Conservation (phyloP, 2,329 filamentous ascomycete genomes). For the Thelonectria discophora region DNA sequence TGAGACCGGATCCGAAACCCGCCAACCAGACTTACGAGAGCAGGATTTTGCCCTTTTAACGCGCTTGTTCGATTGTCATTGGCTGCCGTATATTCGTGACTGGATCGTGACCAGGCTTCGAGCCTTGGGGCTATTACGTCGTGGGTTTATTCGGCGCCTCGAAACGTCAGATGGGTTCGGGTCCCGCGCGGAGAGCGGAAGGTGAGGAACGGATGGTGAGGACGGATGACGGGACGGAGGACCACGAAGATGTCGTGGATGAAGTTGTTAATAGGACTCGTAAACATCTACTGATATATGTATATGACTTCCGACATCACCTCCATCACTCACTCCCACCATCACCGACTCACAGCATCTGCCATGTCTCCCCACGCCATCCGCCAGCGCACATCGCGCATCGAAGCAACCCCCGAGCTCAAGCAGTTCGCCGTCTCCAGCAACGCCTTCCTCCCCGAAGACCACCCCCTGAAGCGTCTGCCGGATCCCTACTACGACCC, state of each 20-base stretch:
- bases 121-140: conserved; percentile 1
- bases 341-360: not conserved
- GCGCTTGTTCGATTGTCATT: not conserved
- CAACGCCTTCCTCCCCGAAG: conserved; percentile 80
- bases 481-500: conserved; percentile 77
- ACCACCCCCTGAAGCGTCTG: conserved; percentile 71
- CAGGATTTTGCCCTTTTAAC: conserved; percentile 16
- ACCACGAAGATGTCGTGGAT: no score
- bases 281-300: no score
- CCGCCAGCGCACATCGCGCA: conserved; percentile 25
- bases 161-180: not conserved
- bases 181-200: conserved; percentile 7
- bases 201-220: not conserved
- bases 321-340: not conserved
- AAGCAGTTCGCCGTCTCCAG: conserved; percentile 52
- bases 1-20: conserved; percentile 20
- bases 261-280: no score
- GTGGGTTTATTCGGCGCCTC: not conserved
- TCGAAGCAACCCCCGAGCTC: conserved; percentile 42
- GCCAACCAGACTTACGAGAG: not conserved
- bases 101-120: not conserved
- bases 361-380: conserved; percentile 57
- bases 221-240: no score
- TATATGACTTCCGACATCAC: not conserved
- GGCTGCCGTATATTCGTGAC: conserved; percentile 6